A percentile compares a stretch with the other conserved stretches of the same genome.
phyloP scores from a whole-genome alignment of 306 rosid genomes.

The Carpinus fangiana region DNA sequence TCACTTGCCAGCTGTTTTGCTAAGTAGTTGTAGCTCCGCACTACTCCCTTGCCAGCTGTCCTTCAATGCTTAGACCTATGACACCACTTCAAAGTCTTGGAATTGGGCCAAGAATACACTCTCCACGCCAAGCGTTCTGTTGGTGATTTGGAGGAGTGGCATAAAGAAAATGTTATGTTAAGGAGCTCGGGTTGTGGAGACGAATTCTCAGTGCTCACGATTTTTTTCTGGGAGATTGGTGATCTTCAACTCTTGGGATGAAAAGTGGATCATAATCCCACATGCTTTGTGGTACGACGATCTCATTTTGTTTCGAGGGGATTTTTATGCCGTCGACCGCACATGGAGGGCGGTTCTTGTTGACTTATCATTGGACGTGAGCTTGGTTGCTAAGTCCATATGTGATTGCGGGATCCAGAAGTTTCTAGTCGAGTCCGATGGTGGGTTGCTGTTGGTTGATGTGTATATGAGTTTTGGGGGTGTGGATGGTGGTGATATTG shows the following conservation, averaged over 20 bases:
- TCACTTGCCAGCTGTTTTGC: too few relatives aligned
- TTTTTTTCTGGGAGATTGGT: constrained; percentile 81
- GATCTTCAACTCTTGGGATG: constrained; percentile 49
- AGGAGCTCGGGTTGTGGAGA: constrained; percentile 25
- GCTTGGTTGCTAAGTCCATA: constrained; percentile 52
- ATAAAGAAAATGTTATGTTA: constrained; percentile 68
- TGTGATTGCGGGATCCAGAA: constrained; percentile 80
- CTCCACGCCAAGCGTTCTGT: constrained; percentile 26
- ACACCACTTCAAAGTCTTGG: constrained; percentile 27
- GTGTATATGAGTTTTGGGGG: constrained; percentile 34
- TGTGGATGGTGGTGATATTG: not conserved
- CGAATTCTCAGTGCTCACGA: constrained; percentile 52
- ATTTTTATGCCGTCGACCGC: constrained; percentile 63
- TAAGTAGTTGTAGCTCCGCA: too few relatives aligned
- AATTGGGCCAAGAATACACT: constrained; percentile 57
- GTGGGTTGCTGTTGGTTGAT: constrained; percentile 70
- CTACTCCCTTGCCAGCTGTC: too few relatives aligned
- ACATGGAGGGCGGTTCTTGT: constrained; percentile 59
- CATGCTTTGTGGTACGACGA: too few relatives aligned
- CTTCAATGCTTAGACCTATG: too few relatives aligned
- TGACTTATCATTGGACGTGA: constrained; percentile 27
- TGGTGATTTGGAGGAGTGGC: constrained; percentile 40
- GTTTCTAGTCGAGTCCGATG: constrained; percentile 58
- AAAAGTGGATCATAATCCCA: constrained; percentile 50
- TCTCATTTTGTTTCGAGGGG: constrained; percentile 44